phyloP scores from a whole-genome alignment of 495 filamentous ascomycete genomes.

The Trichoderma erinaceum region DNA sequence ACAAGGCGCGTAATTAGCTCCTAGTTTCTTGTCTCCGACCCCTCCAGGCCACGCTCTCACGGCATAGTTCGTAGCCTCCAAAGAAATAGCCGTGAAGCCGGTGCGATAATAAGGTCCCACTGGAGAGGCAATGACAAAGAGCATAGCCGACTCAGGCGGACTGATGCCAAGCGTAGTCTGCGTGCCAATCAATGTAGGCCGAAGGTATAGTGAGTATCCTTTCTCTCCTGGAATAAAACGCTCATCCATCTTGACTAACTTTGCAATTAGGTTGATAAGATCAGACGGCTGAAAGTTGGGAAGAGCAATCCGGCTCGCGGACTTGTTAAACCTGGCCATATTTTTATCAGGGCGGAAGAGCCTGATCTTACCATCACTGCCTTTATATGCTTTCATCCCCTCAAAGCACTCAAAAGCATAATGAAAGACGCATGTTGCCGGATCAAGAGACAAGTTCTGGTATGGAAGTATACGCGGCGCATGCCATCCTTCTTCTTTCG shows the following conservation, averaged over 20 bases:
- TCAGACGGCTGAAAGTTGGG: not conserved
- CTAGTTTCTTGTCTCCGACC: not conserved
- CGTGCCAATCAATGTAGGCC: not conserved
- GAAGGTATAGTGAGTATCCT: not conserved
- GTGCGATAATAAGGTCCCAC: not conserved
- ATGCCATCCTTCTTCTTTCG: not conserved
- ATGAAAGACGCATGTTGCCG: not conserved
- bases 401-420: not conserved
- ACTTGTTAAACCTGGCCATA: not conserved
- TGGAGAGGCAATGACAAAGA: not conserved
- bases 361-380: not conserved
- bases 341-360: not conserved
- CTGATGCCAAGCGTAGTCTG: not conserved
- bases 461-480: not conserved
- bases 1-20: not conserved
- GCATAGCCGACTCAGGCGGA: not conserved
- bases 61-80: not conserved
- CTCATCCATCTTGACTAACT: not conserved
- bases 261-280: not conserved
- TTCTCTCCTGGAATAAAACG: not conserved
- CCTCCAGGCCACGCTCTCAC: not conserved
- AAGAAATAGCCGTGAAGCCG: not conserved
- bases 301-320: not conserved
- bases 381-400: not conserved
- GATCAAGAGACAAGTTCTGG: not conserved